These are phyloP conservation scores for Gryganskiella cystojenkinii DNA, from an alignment of 192 early-diverging fungal species.

Conservation along the genomic window DNA sequence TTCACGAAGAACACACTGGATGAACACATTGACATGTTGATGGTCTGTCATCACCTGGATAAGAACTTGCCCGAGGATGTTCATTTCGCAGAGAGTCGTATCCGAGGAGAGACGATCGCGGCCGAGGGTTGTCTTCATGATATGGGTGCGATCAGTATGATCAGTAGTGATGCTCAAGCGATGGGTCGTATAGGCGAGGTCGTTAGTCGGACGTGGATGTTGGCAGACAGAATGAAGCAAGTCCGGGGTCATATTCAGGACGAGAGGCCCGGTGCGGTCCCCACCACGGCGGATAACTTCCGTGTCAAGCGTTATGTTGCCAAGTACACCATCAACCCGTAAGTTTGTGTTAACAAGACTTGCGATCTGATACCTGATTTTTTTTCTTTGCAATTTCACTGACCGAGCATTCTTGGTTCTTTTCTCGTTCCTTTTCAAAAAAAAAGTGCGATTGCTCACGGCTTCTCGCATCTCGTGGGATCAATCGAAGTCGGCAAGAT, in stretches of 20 bases:
- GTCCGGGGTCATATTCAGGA: slow-evolving; percentile 77
- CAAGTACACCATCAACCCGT: slow-evolving; percentile 98
- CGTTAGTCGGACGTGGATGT: slow-evolving; percentile 92
- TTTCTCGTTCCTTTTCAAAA: not conserved
- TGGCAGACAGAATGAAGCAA: slow-evolving; percentile 94
- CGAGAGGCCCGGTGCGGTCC: not conserved
- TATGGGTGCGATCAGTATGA: slow-evolving; percentile 93
- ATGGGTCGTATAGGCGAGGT: slow-evolving; percentile 99
- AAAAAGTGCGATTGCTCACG: slow-evolving; percentile 85
- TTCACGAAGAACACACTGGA: slow-evolving; percentile 96
- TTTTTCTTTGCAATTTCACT: not conserved
- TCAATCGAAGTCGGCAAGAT: slow-evolving; percentile 94
- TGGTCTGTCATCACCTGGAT: slow-evolving; percentile 98
- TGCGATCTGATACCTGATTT: not conserved
- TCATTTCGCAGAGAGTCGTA: slow-evolving; percentile 95
- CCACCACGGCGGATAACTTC: slow-evolving; percentile 84
- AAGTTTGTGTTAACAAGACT: slow-evolving; percentile 41
- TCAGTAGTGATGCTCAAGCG: slow-evolving; percentile 93
- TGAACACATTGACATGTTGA: slow-evolving; percentile 99
- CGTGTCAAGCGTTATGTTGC: slow-evolving; percentile 91
- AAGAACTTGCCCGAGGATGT: slow-evolving; percentile 96
- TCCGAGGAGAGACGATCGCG: slow-evolving; percentile 96
- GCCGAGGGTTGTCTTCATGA: slow-evolving; percentile 98
- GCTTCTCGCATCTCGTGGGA: slow-evolving; percentile 88
- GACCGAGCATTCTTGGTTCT: not conserved